Evolutionary conservation across 768 basidiomycete species (phyloP).

Genomic region (Boletus tylopilopsis): DNA sequence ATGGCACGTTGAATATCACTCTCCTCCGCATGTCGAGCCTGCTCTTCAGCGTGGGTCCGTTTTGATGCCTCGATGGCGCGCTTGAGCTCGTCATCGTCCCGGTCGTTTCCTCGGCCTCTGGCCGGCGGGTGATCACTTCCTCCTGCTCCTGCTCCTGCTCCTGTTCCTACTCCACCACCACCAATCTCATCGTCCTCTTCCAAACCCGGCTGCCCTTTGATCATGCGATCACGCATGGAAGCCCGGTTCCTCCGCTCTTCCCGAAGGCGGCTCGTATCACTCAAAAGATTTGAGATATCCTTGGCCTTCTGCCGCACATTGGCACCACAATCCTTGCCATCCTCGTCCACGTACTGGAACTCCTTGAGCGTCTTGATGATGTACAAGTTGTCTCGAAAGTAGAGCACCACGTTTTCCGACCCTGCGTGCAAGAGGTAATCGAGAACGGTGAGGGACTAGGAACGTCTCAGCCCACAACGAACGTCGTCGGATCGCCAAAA

Average conservation of each 20-base stretch:
- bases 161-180: too few relatives aligned
- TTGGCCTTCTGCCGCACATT: conserved; percentile 98
- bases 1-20: conserved; percentile 82
- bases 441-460: conserved; percentile 82
- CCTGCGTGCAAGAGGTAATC: conserved; percentile 97
- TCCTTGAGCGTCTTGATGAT: conserved; percentile 98
- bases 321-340: conserved; percentile 96
- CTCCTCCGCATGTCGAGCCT: conserved; percentile 62
- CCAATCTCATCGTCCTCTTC: conserved; percentile 30
- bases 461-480: conserved; percentile 8
- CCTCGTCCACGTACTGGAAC: conserved; percentile 95
- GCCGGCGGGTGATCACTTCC: conserved; percentile 14
- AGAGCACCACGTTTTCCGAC: conserved; percentile 97
- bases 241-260: conserved; percentile 83
- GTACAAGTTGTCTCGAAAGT: conserved; percentile 96
- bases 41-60: conserved; percentile 64
- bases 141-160: background rate
- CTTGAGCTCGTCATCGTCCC: conserved; percentile 80
- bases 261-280: conserved; percentile 80
- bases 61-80: conserved; percentile 91
- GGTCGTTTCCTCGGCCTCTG: conserved; percentile 25
- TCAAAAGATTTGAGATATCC: conserved; percentile 91
- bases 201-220: conserved; percentile 49
- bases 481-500: background rate
- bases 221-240: conserved; percentile 93